These are phyloP conservation scores for Nidula niveotomentosa DNA, from an alignment of 1,284 basidiomycete genomes.

Conservation along the genomic window DNA sequence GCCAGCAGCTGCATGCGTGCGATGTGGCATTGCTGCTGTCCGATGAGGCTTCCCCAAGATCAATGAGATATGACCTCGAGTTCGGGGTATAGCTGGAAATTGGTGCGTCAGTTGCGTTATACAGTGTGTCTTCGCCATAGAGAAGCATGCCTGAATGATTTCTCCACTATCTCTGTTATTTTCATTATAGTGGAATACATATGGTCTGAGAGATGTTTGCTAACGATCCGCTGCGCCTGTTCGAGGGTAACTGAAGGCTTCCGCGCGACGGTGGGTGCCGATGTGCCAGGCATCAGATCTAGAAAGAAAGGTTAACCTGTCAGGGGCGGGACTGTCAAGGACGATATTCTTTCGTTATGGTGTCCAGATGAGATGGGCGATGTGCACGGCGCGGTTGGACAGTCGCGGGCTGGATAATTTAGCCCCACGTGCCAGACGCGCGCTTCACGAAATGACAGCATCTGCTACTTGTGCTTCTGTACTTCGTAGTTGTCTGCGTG, in stretches of 20 bases:
- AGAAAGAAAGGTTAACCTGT: too few species aligned
- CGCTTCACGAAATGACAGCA: too few species aligned
- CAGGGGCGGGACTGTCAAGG: too few species aligned
- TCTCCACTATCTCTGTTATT: constrained; percentile 22
- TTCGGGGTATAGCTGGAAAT: constrained; percentile 25
- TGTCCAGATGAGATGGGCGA: too few species aligned
- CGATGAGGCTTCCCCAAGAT: constrained; percentile 19
- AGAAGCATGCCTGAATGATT: constrained; percentile 25
- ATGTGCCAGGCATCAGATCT: too few species aligned
- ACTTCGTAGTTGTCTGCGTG: too few species aligned
- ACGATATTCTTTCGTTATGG: too few species aligned
- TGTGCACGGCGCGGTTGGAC: too few species aligned
- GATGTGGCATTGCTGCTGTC: background rate
- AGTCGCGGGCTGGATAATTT: too few species aligned
- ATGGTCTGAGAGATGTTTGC: constrained; percentile 18
- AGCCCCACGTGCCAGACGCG: too few species aligned
- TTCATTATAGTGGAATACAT: constrained; percentile 17
- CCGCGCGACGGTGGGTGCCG: too few species aligned
- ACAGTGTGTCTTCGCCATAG: background rate
- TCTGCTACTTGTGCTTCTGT: too few species aligned
- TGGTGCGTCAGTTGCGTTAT: background rate
- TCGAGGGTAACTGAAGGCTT: constrained; percentile 10
- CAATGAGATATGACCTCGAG: constrained; percentile 32
- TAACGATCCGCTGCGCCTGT: constrained; percentile 25
- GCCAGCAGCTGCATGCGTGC: constrained; percentile 25